Evolutionary conservation across 352 stramenopile species (phyloP).

Genomic region (Blastocystis hominis): DNA sequence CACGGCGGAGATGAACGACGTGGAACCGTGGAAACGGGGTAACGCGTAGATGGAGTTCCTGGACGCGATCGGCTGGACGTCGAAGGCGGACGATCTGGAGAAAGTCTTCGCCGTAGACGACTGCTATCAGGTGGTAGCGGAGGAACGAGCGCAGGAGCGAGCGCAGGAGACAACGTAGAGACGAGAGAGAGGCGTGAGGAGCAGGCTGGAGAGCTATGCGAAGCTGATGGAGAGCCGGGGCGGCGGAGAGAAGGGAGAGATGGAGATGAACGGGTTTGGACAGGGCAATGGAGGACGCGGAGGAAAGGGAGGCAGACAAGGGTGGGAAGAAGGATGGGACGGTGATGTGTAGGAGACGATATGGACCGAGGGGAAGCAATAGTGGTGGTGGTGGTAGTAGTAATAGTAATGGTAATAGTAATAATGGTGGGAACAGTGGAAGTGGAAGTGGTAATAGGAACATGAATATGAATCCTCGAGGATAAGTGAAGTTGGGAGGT

Average conservation of each 20-base stretch:
- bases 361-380: neutral
- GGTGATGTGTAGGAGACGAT: neutral
- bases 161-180: neutral
- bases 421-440: neutral
- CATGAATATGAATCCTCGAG: neutral
- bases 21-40: neutral
- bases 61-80: conserved; percentile 35
- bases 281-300: neutral
- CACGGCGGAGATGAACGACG: conserved; percentile 3
- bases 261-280: neutral
- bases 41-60: conserved; percentile 27
- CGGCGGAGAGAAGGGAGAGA: neutral
- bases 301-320: neutral
- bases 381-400: neutral
- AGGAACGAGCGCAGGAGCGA: neutral
- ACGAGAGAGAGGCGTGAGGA: neutral
- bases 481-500: neutral
- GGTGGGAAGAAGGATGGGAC: no score
- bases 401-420: neutral
- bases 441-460: neutral
- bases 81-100: neutral
- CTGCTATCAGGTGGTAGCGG: neutral
- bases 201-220: neutral
- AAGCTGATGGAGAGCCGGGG: neutral
- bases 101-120: neutral